Conservation (phyloP, 306 rosid genomes). For the peach (Prunus persica) region Prunus_persica_NCBIv2 NC_034010.1:25843001-25843500, state of each 20-base stretch:
- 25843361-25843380: not conserved
- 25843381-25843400: no score
- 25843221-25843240: conserved; percentile 90
- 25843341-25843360: not conserved
- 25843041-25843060: not conserved
- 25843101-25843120: conserved; percentile 1
- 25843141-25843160: conserved; percentile 51
- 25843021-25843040: conserved; percentile 75
- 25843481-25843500: not conserved
- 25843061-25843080: not conserved
- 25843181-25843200: conserved; percentile 70
- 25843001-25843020: conserved; percentile 85
- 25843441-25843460: not conserved
- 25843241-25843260: conserved; percentile 73
- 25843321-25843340: not conserved
- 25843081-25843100: not conserved
- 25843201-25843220: conserved; percentile 95
- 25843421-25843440: not conserved
- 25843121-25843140: conserved; percentile 1
- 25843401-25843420: not conserved
- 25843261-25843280: conserved; percentile 26
- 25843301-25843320: not conserved
- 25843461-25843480: not conserved
- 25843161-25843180: conserved; percentile 77
- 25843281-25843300: not conserved